phyloP scores from a whole-genome alignment of 805 yeast genomes.

The Starmerella floris region DNA sequence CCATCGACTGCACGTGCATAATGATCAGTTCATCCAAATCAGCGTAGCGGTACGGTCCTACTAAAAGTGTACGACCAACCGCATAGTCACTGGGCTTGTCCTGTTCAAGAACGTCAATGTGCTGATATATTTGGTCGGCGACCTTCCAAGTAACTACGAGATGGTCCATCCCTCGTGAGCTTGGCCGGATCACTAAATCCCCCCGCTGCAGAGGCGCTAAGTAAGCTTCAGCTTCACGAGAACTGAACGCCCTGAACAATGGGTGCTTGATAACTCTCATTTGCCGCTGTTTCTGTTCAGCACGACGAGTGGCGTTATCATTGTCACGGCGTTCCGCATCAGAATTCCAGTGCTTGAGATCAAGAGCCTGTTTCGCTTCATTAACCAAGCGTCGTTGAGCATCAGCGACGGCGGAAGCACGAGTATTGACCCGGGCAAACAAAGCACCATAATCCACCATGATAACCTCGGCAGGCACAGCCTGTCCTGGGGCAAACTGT shows the following conservation, averaged over 20 bases:
- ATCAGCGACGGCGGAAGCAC: conserved; percentile 48
- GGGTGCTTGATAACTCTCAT: conserved; percentile 83
- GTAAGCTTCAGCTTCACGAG: conserved; percentile 82
- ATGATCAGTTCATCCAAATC: conserved; percentile 91
- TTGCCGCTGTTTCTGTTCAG: conserved; percentile 51
- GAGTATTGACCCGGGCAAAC: conserved; percentile 58
- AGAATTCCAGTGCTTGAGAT: conserved; percentile 64
- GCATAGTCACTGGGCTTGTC: conserved; percentile 51
- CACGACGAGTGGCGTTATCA: conserved; percentile 55
- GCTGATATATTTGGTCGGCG: conserved; percentile 80
- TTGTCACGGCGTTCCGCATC: conserved; percentile 48
- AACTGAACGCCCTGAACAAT: conserved; percentile 67
- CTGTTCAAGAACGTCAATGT: conserved; percentile 70
- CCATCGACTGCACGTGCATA: conserved; percentile 71
- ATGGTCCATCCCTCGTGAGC: conserved; percentile 77
- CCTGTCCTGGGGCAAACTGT: conserved; percentile 44
- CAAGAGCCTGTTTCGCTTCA: conserved; percentile 29
- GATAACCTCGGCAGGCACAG: conserved; percentile 69
- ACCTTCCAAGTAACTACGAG: conserved; percentile 94
- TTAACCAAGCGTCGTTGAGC: conserved; percentile 32
- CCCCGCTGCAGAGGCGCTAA: conserved; percentile 83
- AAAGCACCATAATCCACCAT: conserved; percentile 62
- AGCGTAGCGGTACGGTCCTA: conserved; percentile 57
- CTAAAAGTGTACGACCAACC: conserved; percentile 44
- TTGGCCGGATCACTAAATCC: conserved; percentile 86